Evolutionary conservation across 768 basidiomycete species (phyloP).

Genomic region (Botryobasidium botryosum): DNA sequence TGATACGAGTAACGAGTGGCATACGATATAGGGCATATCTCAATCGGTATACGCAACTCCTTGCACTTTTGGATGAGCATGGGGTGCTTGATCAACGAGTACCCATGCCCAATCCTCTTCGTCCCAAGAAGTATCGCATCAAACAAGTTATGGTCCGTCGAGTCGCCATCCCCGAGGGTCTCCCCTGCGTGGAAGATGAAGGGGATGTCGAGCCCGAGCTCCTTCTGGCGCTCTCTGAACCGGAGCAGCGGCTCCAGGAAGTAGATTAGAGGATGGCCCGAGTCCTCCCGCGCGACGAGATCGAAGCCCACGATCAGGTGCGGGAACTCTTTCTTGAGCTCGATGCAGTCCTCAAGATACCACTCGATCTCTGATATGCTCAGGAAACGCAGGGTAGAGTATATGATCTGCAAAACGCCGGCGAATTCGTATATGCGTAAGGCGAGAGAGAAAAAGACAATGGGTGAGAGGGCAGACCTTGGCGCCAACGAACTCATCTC

Average conservation of each 20-base stretch:
- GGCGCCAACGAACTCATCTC: constrained; percentile 47
- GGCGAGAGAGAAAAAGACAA: no score
- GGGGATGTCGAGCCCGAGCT: constrained; percentile 45
- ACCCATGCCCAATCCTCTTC: constrained; percentile 74
- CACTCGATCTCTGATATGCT: constrained; percentile 39
- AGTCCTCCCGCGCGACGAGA: constrained; percentile 61
- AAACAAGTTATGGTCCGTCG: constrained; percentile 46
- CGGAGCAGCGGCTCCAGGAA: constrained; percentile 43
- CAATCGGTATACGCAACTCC: constrained; percentile 44
- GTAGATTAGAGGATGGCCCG: constrained; percentile 37
- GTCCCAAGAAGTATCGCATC: constrained; percentile 67
- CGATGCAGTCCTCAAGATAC: constrained; percentile 60
- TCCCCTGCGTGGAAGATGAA: constrained; percentile 72
- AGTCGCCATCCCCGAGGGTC: constrained; percentile 52
- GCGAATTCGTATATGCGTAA: no score
- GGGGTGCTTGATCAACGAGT: constrained; percentile 59
- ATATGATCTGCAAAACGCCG: constrained; percentile 40
- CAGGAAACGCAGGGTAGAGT: constrained; percentile 41
- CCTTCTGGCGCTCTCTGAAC: constrained; percentile 40
- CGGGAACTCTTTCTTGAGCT: constrained; percentile 56
- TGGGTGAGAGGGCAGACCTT: constrained; percentile 26
- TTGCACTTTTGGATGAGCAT: constrained; percentile 50
- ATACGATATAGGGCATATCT: constrained; percentile 71
- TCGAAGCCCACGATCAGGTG: constrained; percentile 45
- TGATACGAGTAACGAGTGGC: no score